Conservation (phyloP, 2,329 filamentous ascomycete genomes). For the Tolypocladium album region DNA sequence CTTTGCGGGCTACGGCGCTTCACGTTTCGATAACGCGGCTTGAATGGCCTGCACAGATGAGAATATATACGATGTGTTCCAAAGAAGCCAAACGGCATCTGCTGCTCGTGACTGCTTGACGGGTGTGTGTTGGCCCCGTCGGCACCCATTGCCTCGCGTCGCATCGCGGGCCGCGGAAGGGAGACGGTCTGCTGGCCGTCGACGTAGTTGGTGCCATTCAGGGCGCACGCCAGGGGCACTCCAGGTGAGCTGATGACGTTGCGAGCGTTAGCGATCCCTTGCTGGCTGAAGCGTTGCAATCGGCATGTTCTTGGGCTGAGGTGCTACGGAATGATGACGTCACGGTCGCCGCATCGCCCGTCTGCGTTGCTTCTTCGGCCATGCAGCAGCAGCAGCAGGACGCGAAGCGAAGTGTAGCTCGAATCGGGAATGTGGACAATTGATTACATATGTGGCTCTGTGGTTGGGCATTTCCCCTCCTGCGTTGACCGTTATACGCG, state of each 20-base stretch:
- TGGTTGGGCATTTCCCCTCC: not conserved
- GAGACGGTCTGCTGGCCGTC: not conserved
- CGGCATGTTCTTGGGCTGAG: not conserved
- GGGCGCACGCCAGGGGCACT: not conserved
- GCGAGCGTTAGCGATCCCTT: not conserved
- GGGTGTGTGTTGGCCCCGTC: not conserved
- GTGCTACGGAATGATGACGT: slow-evolving; percentile 4
- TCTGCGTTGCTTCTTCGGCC: not conserved
- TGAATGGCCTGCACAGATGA: slow-evolving; percentile 19
- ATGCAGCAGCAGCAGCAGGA: not conserved
- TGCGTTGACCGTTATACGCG: not conserved
- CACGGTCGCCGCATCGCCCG: not conserved
- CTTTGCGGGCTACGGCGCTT: slow-evolving; percentile 20
- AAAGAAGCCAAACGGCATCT: slow-evolving; percentile 1
- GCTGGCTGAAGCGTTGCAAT: not conserved
- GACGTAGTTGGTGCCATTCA: not conserved
- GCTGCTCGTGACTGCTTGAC: not conserved
- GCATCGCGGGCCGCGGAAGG: not conserved
- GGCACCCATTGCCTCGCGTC: not conserved
- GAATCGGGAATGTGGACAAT: not conserved
- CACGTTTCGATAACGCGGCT: slow-evolving; percentile 14
- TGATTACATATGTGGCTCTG: not conserved
- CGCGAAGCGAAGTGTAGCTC: not conserved
- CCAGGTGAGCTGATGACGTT: not conserved
- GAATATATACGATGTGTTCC: slow-evolving; percentile 28